phyloP scores from a whole-genome alignment of 2,329 filamentous ascomycete genomes.

The Blastomyces parvus region DNA sequence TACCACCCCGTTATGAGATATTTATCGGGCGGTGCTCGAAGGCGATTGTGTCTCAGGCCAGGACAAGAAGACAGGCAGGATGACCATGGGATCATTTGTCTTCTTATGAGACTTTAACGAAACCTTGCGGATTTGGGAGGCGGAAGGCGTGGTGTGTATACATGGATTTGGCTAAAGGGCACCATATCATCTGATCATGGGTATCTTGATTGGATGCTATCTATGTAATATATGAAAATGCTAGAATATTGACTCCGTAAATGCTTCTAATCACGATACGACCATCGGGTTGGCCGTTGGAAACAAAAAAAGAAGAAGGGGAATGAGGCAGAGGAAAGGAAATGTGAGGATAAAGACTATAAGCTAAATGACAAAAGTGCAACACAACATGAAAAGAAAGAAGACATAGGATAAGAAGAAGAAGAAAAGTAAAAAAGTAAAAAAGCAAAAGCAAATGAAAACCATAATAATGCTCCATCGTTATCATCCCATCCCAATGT shows the following conservation, averaged over 20 bases:
- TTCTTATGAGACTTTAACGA: no score
- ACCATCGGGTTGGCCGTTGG: conserved; percentile 4
- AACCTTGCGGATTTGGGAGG: neutral
- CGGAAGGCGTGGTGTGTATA: neutral
- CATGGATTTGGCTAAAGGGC: neutral
- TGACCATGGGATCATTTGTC: neutral
- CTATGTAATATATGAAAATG: conserved; percentile 13
- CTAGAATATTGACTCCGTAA: conserved; percentile 9
- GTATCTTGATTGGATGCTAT: conserved; percentile 15
- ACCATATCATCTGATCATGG: conserved; percentile 8
- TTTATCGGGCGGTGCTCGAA: neutral
- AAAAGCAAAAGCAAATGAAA: conserved; percentile 17
- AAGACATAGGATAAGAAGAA: neutral
- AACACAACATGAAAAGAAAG: neutral
- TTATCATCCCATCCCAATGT: neutral
- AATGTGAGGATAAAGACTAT: neutral
- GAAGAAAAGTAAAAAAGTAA: no score
- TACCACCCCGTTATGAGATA: neutral
- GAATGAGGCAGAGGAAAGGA: neutral
- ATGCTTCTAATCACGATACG: conserved; percentile 5
- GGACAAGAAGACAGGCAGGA: neutral
- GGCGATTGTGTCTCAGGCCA: neutral
- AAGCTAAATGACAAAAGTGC: neutral
- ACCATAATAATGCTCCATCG: conserved; percentile 2
- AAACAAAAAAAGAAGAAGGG: conserved; percentile 11